These are phyloP conservation scores for Euphorbia tirucalli DNA, from an alignment of 345 rosid species.

Conservation along the genomic window DNA sequence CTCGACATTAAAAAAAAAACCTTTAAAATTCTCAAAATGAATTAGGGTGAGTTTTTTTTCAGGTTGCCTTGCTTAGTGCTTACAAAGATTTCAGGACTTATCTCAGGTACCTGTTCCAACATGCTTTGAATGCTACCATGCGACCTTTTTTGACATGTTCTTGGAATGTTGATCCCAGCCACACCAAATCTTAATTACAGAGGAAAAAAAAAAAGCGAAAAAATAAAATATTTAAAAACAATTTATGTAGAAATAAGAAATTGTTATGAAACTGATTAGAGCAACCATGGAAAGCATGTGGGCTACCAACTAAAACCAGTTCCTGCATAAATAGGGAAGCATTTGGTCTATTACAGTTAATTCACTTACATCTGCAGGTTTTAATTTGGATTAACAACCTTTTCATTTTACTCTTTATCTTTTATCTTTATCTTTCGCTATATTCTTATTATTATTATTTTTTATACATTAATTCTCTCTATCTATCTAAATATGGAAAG, in stretches of 20 bases:
- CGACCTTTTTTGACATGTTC: not conserved
- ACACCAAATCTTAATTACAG: not conserved
- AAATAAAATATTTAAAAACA: too few relatives aligned
- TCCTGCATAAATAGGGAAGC: slow-evolving; percentile 41
- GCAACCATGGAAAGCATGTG: slow-evolving; percentile 68
- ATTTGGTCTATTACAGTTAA: slow-evolving; percentile 68
- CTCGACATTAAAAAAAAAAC: too few relatives aligned
- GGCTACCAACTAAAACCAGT: slow-evolving; percentile 48
- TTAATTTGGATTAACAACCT: slow-evolving; percentile 1
- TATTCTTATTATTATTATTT: too few relatives aligned
- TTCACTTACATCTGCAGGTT: slow-evolving; percentile 29
- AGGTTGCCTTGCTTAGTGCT: too few relatives aligned
- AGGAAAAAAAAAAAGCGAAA: too few relatives aligned
- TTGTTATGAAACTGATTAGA: too few relatives aligned
- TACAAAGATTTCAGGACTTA: too few relatives aligned
- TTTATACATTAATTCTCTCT: not conserved
- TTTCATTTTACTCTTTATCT: not conserved
- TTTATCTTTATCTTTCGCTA: slow-evolving; percentile 1
- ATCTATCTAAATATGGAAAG: slow-evolving; percentile 43
- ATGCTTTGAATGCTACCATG: not conserved
- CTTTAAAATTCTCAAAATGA: too few relatives aligned
- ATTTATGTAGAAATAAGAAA: too few relatives aligned
- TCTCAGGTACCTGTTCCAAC: not conserved
- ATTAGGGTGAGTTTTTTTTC: too few relatives aligned
- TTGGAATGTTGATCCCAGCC: not conserved